Evolutionary conservation across 768 basidiomycete genomes (phyloP).

Genomic region (Lentinula lateritia): DNA sequence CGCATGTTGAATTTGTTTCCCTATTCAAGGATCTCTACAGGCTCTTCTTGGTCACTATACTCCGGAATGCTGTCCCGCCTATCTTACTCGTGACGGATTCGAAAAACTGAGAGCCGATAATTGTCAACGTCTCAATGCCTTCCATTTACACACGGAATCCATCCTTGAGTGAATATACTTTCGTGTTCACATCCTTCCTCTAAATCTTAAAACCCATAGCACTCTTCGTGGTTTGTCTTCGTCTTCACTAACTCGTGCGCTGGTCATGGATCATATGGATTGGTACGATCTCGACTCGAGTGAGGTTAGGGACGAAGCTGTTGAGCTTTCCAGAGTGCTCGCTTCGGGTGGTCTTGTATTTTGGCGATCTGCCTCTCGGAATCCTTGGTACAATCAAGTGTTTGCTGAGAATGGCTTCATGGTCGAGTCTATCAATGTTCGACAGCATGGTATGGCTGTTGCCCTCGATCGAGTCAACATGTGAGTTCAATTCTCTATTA

Average conservation of each 20-base stretch:
- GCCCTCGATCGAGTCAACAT: conserved; percentile 5
- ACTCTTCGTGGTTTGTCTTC: conserved; percentile 27
- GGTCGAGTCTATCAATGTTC: background rate
- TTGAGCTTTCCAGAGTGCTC: conserved; percentile 40
- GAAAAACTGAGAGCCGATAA: background rate
- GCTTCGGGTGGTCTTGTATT: conserved; percentile 43
- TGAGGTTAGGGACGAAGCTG: conserved; percentile 40
- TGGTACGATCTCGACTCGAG: conserved; percentile 35
- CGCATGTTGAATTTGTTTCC: background rate
- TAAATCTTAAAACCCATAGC: too few species aligned
- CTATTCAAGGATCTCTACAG: background rate
- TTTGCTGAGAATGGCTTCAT: conserved; percentile 18
- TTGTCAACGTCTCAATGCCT: background rate
- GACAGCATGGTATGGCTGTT: background rate
- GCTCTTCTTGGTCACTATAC: background rate
- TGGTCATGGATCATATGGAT: conserved; percentile 59
- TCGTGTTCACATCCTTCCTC: background rate
- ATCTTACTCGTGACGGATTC: background rate
- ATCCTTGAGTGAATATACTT: background rate
- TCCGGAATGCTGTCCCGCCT: background rate
- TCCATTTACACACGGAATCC: conserved; percentile 1
- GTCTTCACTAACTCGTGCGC: conserved; percentile 42
- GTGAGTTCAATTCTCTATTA: background rate
- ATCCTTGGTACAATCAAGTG: conserved; percentile 51
- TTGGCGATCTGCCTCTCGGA: conserved; percentile 48